Conservation (phyloP, 1,284 basidiomycete species). For the Thelephora terrestris region DNA sequence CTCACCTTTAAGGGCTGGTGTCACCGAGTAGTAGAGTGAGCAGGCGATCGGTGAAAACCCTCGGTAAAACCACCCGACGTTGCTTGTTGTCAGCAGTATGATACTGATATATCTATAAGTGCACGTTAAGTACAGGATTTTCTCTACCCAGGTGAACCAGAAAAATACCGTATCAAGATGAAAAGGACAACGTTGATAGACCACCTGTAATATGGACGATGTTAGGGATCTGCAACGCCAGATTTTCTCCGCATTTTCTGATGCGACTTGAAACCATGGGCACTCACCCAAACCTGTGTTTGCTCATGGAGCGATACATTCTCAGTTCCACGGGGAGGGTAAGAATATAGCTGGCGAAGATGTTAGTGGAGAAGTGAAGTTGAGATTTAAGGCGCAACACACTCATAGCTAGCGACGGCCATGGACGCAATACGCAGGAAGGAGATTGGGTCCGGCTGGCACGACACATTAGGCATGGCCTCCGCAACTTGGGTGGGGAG, state of each 20-base stretch:
- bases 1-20: constrained; percentile 42
- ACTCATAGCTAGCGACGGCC: constrained; percentile 22
- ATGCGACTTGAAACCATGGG: constrained; percentile 7
- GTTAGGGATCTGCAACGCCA: not conserved
- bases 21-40: constrained; percentile 30
- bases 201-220: not conserved
- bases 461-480: no score
- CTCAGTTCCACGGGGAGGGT: constrained; percentile 31
- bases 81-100: constrained; percentile 25
- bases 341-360: constrained; percentile 24
- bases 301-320: constrained; percentile 21
- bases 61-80: constrained; percentile 28
- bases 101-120: constrained; percentile 27
- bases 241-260: no score
- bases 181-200: constrained; percentile 18
- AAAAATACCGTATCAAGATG: constrained; percentile 26
- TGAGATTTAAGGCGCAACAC: constrained; percentile 6
- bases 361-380: not conserved
- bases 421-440: constrained; percentile 17
- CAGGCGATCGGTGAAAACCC: constrained; percentile 13
- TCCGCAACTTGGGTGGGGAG: no score
- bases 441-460: not conserved
- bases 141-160: no score
- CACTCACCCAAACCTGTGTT: constrained; percentile 2
- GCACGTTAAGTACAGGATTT: not conserved